phyloP scores from a whole-genome alignment of 257 asterid genomes.

The Solanum virginianum region DNA sequence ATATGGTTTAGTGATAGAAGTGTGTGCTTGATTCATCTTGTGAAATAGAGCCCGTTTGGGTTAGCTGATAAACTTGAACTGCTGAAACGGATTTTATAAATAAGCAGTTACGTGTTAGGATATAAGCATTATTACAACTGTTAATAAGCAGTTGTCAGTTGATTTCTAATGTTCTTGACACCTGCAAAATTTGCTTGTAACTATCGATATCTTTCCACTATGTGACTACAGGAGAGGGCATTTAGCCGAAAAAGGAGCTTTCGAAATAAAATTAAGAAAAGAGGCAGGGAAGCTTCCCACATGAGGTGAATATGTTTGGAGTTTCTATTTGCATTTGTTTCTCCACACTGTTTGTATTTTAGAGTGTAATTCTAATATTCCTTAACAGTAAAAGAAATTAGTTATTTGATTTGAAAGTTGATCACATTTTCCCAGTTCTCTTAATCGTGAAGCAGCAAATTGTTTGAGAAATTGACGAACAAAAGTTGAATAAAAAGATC shows the following conservation, averaged over 20 bases:
- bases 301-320: neutral
- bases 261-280: constrained; percentile 83
- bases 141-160: neutral
- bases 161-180: neutral
- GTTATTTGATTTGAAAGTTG: neutral
- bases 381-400: neutral
- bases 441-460: neutral
- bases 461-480: neutral
- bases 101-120: neutral
- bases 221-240: constrained; percentile 68
- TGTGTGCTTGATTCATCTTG: neutral
- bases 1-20: neutral
- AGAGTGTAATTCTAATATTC: neutral
- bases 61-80: neutral
- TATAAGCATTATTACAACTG: neutral
- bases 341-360: neutral
- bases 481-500: neutral
- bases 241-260: constrained; percentile 95
- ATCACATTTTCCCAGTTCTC: neutral
- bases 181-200: neutral
- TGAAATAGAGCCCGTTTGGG: neutral
- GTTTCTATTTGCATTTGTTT: neutral
- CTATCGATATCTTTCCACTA: neutral
- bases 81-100: neutral
- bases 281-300: constrained; percentile 21